These are phyloP conservation scores for Hemisphaericaspora lyxosophila DNA, from an alignment of 1,139 yeast genomes.

Conservation along the genomic window DNA sequence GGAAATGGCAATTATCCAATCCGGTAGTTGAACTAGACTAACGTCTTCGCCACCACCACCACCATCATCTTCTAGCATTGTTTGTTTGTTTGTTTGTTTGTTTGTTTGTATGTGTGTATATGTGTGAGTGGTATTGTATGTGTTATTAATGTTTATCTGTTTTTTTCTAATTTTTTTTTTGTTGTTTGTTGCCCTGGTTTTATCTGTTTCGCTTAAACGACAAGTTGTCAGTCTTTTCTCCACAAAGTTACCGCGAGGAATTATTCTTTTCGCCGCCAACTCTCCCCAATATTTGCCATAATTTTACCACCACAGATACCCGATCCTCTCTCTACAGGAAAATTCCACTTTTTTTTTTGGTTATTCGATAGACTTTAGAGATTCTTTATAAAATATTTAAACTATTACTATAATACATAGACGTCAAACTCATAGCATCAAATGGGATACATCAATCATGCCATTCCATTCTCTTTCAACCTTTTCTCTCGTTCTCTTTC, in stretches of 20 bases:
- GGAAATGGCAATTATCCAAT: constrained; percentile 34
- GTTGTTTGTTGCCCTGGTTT: no score
- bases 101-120: no score
- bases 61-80: constrained; percentile 4
- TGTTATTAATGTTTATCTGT: no score
- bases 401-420: no score
- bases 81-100: neutral
- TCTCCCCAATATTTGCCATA: neutral
- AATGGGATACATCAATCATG: constrained; percentile 2
- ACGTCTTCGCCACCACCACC: constrained; percentile 5
- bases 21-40: constrained; percentile 22
- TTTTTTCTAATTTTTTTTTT: no score
- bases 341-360: no score
- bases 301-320: neutral
- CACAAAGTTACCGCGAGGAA: no score
- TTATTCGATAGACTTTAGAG: no score
- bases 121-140: no score
- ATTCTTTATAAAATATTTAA: no score
- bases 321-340: neutral
- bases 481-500: constrained; percentile 36
- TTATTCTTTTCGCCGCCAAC: neutral
- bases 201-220: no score
- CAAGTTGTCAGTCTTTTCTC: no score
- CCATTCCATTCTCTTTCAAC: constrained; percentile 16
- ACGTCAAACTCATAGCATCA: neutral